Evolutionary conservation across 192 early-diverging fungal species (phyloP).

Genomic region (Entomortierella chlamydospora): DNA sequence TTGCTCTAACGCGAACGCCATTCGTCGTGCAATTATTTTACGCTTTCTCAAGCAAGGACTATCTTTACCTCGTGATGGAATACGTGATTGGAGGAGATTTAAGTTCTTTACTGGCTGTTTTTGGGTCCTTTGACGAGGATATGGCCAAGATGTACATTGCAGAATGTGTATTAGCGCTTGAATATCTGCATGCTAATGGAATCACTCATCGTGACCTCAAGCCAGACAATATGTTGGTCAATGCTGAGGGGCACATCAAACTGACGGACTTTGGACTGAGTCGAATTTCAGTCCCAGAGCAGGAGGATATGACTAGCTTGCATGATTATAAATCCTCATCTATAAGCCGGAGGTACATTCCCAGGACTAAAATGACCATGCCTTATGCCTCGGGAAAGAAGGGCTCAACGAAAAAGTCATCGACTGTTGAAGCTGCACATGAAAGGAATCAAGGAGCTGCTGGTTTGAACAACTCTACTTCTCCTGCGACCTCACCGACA

Average conservation of each 20-base stretch:
- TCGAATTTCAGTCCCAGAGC: slow-evolving; percentile 75
- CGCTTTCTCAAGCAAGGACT: slow-evolving; percentile 89
- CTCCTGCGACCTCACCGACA: background rate
- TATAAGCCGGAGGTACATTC: slow-evolving; percentile 16
- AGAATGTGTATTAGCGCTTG: slow-evolving; percentile 89
- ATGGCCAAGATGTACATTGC: slow-evolving; percentile 91
- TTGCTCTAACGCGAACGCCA: slow-evolving; percentile 81
- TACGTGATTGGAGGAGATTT: slow-evolving; percentile 92
- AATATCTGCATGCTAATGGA: slow-evolving; percentile 90
- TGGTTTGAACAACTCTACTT: background rate
- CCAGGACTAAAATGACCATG: slow-evolving; percentile 1
- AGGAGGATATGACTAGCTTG: slow-evolving; percentile 49
- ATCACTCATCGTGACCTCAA: slow-evolving; percentile 91
- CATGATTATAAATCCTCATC: slow-evolving; percentile 46
- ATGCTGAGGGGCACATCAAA: slow-evolving; percentile 91
- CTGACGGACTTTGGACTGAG: slow-evolving; percentile 96
- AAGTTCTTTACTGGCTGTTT: slow-evolving; percentile 77
- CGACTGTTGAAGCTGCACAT: background rate
- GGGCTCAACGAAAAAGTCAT: slow-evolving; percentile 12
- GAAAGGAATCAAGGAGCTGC: background rate
- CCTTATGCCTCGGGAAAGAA: background rate
- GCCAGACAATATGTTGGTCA: slow-evolving; percentile 88
- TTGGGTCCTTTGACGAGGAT: slow-evolving; percentile 82
- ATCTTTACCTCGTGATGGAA: slow-evolving; percentile 93
- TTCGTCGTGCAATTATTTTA: slow-evolving; percentile 95